These are phyloP conservation scores for Ophiocordyceps polyrhachis-furcata DNA, from an alignment of 2,329 filamentous ascomycete genomes.

Conservation along the genomic window DNA sequence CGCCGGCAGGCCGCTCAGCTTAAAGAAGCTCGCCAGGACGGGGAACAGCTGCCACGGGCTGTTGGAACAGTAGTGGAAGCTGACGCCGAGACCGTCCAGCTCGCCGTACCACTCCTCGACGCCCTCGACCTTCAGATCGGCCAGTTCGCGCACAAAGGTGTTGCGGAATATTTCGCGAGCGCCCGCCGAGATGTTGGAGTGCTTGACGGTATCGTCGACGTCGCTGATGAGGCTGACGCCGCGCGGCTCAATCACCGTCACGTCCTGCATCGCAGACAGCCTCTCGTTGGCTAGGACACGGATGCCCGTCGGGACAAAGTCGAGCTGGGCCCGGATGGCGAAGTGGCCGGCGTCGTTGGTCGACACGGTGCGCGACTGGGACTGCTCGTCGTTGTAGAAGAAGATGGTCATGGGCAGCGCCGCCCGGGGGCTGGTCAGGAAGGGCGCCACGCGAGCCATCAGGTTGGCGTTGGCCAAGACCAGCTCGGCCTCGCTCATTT, in stretches of 20 bases:
- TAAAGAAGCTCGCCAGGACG: slow-evolving; percentile 70
- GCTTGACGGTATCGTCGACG: slow-evolving; percentile 94
- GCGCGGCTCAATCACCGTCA: slow-evolving; percentile 55
- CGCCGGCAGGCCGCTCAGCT: slow-evolving; percentile 57
- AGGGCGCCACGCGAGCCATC: slow-evolving; percentile 73
- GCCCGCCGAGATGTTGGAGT: slow-evolving; percentile 74
- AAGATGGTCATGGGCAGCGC: slow-evolving; percentile 73
- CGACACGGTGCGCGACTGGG: slow-evolving; percentile 64
- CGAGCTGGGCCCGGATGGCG: slow-evolving; percentile 55
- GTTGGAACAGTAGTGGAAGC: slow-evolving; percentile 96
- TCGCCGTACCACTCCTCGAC: slow-evolving; percentile 77
- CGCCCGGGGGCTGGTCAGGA: slow-evolving; percentile 67
- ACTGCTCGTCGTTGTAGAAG: slow-evolving; percentile 76
- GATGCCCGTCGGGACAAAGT: slow-evolving; percentile 81
- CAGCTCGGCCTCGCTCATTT: slow-evolving; percentile 61
- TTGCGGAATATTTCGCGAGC: slow-evolving; percentile 92
- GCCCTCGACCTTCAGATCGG: slow-evolving; percentile 66
- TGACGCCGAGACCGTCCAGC: slow-evolving; percentile 63
- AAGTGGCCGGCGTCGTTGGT: slow-evolving; percentile 90
- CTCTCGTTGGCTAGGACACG: slow-evolving; percentile 72
- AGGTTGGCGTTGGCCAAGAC: slow-evolving; percentile 67
- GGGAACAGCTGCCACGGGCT: slow-evolving; percentile 97
- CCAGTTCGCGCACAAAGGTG: slow-evolving; percentile 75
- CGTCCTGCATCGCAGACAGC: slow-evolving; percentile 61
- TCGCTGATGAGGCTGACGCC: slow-evolving; percentile 92